Evolutionary conservation across 2,329 filamentous ascomycete genomes (phyloP).

Genomic region (Fusarium sp.): DNA sequence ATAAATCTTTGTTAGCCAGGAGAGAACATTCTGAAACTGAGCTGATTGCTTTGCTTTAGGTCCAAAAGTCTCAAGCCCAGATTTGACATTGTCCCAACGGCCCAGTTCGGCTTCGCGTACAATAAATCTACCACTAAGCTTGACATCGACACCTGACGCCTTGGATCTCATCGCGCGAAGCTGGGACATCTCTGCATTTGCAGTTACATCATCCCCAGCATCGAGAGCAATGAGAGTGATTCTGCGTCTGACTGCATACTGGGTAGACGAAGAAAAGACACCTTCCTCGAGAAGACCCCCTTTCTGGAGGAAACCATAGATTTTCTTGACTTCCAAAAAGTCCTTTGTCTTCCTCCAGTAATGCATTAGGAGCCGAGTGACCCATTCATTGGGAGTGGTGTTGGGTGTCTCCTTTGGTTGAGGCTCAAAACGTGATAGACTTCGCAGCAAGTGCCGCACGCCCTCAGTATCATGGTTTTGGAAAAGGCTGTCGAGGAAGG

Average conservation of each 20-base stretch:
- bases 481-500: conserved; percentile 40
- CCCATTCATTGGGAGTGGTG: conserved; percentile 36
- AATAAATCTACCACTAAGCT: conserved; percentile 46
- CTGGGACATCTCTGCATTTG: conserved; percentile 42
- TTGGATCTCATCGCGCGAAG: conserved; percentile 41
- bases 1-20: conserved; percentile 53
- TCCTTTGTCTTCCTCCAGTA: conserved; percentile 45
- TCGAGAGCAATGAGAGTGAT: conserved; percentile 46
- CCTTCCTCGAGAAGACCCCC: conserved; percentile 45
- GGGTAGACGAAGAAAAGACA: conserved; percentile 28
- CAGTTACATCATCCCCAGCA: conserved; percentile 47
- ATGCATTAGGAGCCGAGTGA: conserved; percentile 43
- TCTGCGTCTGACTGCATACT: conserved; percentile 49
- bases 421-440: conserved; percentile 22
- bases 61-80: conserved; percentile 42
- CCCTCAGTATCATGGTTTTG: conserved; percentile 30
- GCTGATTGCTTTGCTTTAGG: conserved; percentile 26
- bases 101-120: conserved; percentile 47
- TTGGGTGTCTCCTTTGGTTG: not conserved
- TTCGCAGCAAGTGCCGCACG: conserved; percentile 25
- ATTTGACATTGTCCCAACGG: conserved; percentile 45
- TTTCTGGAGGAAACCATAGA: conserved; percentile 48
- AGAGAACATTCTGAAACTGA: conserved; percentile 47
- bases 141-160: conserved; percentile 40
- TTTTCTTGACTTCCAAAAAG: conserved; percentile 39